Percentiles rank a stretch among this genome's conserved stretches.
These are phyloP conservation scores for Citrullus colocynthis DNA, from an alignment of 306 rosid species.

Conservation along the genomic window DNA sequence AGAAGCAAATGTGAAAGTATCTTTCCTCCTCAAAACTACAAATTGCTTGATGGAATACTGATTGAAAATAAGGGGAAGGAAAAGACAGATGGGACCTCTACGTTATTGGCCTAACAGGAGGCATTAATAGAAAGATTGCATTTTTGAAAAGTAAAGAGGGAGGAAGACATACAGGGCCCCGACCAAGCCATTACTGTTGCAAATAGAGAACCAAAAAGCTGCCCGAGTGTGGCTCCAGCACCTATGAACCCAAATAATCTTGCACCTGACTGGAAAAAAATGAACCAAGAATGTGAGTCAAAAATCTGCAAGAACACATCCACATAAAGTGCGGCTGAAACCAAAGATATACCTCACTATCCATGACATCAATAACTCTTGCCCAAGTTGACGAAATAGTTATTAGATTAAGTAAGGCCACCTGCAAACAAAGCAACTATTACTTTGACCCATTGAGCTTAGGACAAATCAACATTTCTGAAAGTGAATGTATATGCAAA, in stretches of 20 bases:
- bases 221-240: constrained; percentile 99
- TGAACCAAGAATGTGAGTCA: background rate
- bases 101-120: background rate
- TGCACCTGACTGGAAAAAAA: constrained; percentile 86
- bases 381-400: constrained; percentile 95
- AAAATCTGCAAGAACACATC: constrained; percentile 4
- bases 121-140: background rate
- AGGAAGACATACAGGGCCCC: constrained; percentile 70
- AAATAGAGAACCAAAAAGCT: constrained; percentile 82
- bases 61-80: background rate
- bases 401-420: constrained; percentile 48
- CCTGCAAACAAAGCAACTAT: constrained; percentile 23
- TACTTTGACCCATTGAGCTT: background rate
- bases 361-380: constrained; percentile 86
- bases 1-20: background rate
- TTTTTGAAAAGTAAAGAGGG: constrained; percentile 3
- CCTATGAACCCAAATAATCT: constrained; percentile 97
- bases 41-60: background rate
- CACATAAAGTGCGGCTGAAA: constrained; percentile 11
- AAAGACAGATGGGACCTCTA: background rate
- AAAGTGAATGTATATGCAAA: background rate
- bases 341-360: constrained; percentile 49
- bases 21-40: background rate
- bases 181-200: constrained; percentile 88
- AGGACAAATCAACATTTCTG: background rate